Conservation (phyloP, 257 asterid species). For the Datura wrightii region DNA sequence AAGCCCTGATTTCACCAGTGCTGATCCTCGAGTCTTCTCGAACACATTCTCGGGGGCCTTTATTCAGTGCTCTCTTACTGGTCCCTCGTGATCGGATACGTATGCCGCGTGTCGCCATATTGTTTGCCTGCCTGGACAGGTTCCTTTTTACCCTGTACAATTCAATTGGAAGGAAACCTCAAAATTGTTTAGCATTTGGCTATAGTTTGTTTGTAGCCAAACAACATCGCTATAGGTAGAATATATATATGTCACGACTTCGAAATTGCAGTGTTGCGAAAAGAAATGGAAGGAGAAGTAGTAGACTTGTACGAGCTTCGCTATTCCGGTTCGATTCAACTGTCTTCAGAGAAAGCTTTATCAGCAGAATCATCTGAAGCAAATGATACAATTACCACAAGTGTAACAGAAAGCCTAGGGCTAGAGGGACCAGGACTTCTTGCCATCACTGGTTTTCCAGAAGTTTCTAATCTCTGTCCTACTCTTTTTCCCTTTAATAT, state of each 20-base stretch:
- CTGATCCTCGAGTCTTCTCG: too few relatives aligned
- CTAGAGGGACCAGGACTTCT: constrained; percentile 84
- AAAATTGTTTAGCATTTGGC: too few relatives aligned
- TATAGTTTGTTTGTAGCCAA: too few relatives aligned
- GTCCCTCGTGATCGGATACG: too few relatives aligned
- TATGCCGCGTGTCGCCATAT: too few relatives aligned
- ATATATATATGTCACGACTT: not conserved
- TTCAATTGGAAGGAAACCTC: too few relatives aligned
- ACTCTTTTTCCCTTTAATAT: not conserved
- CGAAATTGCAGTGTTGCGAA: not conserved
- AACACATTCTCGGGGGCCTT: too few relatives aligned
- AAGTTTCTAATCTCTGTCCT: constrained; percentile 51
- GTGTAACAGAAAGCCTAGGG: constrained; percentile 71
- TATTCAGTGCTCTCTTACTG: too few relatives aligned
- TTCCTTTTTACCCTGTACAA: too few relatives aligned
- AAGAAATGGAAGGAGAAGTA: constrained; percentile 47
- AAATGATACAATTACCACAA: constrained; percentile 43
- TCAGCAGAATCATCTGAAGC: constrained; percentile 38
- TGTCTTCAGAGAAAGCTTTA: constrained; percentile 47
- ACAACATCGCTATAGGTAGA: too few relatives aligned
- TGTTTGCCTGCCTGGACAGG: too few relatives aligned
- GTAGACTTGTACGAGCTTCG: constrained; percentile 63
- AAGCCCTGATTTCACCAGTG: too few relatives aligned
- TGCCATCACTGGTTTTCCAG: constrained; percentile 64
- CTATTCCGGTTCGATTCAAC: constrained; percentile 56